Evolutionary conservation across 306 rosid species (phyloP).

Genomic region (Sophora flavescens): DNA sequence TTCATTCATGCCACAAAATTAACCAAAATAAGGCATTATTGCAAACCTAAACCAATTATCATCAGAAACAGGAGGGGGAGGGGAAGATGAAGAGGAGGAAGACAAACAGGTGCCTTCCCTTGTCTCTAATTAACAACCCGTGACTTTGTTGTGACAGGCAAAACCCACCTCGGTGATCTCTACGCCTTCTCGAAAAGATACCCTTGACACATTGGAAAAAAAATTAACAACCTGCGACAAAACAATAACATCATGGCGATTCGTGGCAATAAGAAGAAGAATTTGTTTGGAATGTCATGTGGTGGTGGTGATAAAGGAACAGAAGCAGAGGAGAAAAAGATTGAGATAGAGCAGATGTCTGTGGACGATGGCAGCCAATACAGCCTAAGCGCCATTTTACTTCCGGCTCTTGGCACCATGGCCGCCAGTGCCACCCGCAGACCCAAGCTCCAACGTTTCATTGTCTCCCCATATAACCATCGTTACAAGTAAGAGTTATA

Average conservation of each 20-base stretch:
- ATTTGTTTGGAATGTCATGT: constrained; percentile 4
- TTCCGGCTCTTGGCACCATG: constrained; percentile 73
- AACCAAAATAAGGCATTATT: neutral
- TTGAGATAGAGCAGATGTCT: neutral
- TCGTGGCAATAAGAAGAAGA: neutral
- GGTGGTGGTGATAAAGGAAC: neutral
- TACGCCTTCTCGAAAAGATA: no score
- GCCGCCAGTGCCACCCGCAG: constrained; percentile 32
- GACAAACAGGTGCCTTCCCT: no score
- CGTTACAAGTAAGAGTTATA: constrained; percentile 52
- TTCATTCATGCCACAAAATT: neutral
- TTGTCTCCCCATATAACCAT: constrained; percentile 57
- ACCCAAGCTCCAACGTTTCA: constrained; percentile 42
- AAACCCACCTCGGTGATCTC: no score
- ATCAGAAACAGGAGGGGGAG: neutral
- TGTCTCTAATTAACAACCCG: no score
- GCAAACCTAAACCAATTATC: neutral
- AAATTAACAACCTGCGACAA: neutral
- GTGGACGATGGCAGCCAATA: constrained; percentile 71
- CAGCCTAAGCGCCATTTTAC: constrained; percentile 61
- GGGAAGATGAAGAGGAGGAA: neutral
- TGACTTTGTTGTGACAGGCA: no score
- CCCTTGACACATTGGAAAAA: no score
- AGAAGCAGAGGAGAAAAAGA: neutral
- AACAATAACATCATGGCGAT: no score